Evolutionary conservation across 257 asterid genomes (phyloP), one percentile per base, ranked within the genome.

Genomic region (Pogostemon cablin): DNA sequence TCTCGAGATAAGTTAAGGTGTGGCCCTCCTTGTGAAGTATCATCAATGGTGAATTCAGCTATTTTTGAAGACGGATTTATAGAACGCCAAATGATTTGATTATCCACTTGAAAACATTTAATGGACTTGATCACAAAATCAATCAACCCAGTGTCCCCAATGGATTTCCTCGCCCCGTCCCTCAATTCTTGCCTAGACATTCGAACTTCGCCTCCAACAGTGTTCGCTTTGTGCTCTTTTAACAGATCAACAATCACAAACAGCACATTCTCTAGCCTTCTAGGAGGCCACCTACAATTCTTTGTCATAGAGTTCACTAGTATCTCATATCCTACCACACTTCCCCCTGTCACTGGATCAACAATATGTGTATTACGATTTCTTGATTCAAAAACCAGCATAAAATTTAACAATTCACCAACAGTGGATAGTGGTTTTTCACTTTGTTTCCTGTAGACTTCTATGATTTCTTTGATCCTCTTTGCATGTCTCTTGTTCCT

Each of bases 81-180:
- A 0, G 80, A 64, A 15, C 98, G 91, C 15, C 89, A 71, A 65
- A 92, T 73, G 56, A 86, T 41, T 12, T 71, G 81, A 75, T 84
- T 78, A 41, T 84, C 92, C 69, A 85, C 57, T 7, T 70, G 70
- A 62, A 92, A 82, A 58, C 89, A 83, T 54, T 74, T 85, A 79
- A 92, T 81, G 7, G 93, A 89, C 65, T 89, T 92, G 9, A 89
- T 87, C 71, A 92, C 96, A 62, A 83, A 92, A 77, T 89, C 98
- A 39, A 92, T 92, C 86, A 92, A 76, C 66, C 98, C 96, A 9
- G 96, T 91, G 77, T 92, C 98, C 35, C 98, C 98, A 15, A 92
- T 80, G 10, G 81, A 66, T 64, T 79, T 78, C 53, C 96, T 76
- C 4, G 91, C 84, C 74, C 80, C 84, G 39, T 87, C 88, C 49